These are phyloP conservation scores for Penicillium steckii DNA, from an alignment of 495 filamentous ascomycete genomes.

Conservation along the genomic window DNA sequence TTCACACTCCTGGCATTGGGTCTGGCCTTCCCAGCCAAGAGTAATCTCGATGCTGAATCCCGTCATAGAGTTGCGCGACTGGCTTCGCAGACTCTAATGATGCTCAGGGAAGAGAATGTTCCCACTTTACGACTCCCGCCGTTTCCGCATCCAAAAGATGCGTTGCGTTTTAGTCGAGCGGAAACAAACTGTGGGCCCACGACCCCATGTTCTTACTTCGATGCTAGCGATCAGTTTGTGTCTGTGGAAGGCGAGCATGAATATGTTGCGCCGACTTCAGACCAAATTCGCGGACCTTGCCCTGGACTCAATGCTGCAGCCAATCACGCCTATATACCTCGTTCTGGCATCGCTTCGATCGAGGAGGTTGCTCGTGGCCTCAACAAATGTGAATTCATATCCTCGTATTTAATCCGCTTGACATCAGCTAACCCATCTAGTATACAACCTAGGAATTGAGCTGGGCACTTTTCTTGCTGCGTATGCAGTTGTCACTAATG, in stretches of 20 bases:
- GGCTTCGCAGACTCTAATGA: constrained; percentile 6
- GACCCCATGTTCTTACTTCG: background rate
- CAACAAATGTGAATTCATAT: constrained; percentile 1
- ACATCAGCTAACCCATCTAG: constrained; percentile 1
- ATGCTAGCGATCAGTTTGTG: constrained; percentile 5
- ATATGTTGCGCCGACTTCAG: constrained; percentile 6
- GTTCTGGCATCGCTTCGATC: constrained; percentile 11
- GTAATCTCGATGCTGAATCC: background rate
- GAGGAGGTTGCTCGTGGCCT: constrained; percentile 7
- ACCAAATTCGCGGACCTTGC: constrained; percentile 25
- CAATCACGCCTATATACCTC: constrained; percentile 56
- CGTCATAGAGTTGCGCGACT: background rate
- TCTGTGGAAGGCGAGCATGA: constrained; percentile 9
- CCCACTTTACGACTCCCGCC: background rate
- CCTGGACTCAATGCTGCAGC: constrained; percentile 57
- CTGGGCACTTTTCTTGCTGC: constrained; percentile 19
- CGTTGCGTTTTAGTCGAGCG: constrained; percentile 7
- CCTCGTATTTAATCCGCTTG: background rate
- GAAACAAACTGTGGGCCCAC: constrained; percentile 11
- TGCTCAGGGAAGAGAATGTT: background rate
- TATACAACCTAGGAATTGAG: constrained; percentile 12
- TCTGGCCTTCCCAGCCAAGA: constrained; percentile 7
- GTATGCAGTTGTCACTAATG: constrained; percentile 21
- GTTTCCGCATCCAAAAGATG: constrained; percentile 6
- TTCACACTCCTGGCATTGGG: background rate